Base-by-base conservation (phyloP, 2,329 filamentous ascomycete genomes). In the Aureobasidium mangrovei region DNA sequence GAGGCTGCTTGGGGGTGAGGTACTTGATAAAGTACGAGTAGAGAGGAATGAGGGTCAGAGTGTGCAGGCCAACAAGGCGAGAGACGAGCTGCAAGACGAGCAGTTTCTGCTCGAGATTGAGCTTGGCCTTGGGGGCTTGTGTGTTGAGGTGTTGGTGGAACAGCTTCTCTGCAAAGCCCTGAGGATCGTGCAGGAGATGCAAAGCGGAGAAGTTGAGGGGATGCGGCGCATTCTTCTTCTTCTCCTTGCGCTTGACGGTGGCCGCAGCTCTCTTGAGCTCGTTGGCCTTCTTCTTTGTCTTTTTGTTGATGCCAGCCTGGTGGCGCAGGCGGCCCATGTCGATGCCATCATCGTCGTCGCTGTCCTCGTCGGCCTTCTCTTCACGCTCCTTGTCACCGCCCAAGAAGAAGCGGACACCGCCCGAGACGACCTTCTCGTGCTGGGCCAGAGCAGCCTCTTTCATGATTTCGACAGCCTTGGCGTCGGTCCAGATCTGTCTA, bases 391-490 rank as follows among this genome's bases (percentile, higher is more conserved):
- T 91, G 69, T 98, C 93, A 33, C 91, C 91, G 27, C 93, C 93
- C 0, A 98, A 77, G 74, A 98, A 98, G 76, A 97, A 98, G 27
- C 89, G 82, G 10, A 94, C 88, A 42, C 88, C 91, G 12, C 90
- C 88, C 4, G 86, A 77, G 28, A 93, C 82, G 3, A 97, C 90
- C 72, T 98, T 98, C 63, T 94, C 88, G 62, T 96, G 95, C 49
- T 95, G 86, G 3, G 88, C 83, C 55, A 98, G 73, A 53, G 85
- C 84, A 0, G 91, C 90, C 71, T 95, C 87, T 72, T 95, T 95
- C 91, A 98, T 97, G 60, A 97, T 88, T 64, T 95, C 90, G n/a
- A 97, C 93, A 0, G 91, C 84, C 68, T 91, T 93, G 2, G 90
- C 82, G 64, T 98, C 93, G 7, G 87, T 89, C 93, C 93, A 98